phyloP scores from a whole-genome alignment of 768 basidiomycete species.

The Rhizopogon salebrosus region DNA sequence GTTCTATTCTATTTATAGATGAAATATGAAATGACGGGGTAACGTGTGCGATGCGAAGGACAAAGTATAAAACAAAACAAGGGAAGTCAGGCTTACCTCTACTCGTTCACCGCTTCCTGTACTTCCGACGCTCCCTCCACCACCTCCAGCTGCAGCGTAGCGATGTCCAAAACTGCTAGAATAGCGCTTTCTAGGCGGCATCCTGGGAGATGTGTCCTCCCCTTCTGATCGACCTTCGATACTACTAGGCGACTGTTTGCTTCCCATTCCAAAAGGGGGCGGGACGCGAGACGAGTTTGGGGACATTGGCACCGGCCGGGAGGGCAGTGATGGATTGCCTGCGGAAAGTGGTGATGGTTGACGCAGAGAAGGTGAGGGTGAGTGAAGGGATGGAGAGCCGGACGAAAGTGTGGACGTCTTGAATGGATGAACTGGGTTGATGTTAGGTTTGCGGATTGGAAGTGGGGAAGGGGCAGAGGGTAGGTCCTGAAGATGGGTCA shows the following conservation, averaged over 20 bases:
- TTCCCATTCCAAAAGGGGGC: constrained; percentile 29
- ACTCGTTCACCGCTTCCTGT: constrained; percentile 34
- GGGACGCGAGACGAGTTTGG: constrained; percentile 39
- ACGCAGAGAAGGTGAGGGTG: constrained; percentile 42
- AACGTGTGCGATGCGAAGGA: background rate
- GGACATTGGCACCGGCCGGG: constrained; percentile 31
- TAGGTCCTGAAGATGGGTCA: constrained; percentile 24
- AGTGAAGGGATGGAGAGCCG: constrained; percentile 44
- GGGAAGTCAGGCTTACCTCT: constrained; percentile 9
- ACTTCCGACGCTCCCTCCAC: constrained; percentile 29
- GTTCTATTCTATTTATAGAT: background rate
- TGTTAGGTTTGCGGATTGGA: constrained; percentile 39
- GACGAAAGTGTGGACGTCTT: constrained; percentile 47
- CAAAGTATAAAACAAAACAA: background rate
- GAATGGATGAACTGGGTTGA: constrained; percentile 42
- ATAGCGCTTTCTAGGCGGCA: constrained; percentile 52
- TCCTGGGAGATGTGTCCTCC: constrained; percentile 22
- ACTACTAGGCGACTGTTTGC: constrained; percentile 34
- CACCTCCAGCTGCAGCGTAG: constrained; percentile 41
- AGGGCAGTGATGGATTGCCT: constrained; percentile 30
- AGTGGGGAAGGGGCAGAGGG: constrained; percentile 34
- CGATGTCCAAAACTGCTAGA: constrained; percentile 77
- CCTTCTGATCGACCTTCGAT: constrained; percentile 36
- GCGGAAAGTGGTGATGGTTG: constrained; percentile 40
- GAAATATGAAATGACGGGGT: background rate